Conservation (phyloP, 352 stramenopile species). For the Globisporangium camurandrum region DNA sequence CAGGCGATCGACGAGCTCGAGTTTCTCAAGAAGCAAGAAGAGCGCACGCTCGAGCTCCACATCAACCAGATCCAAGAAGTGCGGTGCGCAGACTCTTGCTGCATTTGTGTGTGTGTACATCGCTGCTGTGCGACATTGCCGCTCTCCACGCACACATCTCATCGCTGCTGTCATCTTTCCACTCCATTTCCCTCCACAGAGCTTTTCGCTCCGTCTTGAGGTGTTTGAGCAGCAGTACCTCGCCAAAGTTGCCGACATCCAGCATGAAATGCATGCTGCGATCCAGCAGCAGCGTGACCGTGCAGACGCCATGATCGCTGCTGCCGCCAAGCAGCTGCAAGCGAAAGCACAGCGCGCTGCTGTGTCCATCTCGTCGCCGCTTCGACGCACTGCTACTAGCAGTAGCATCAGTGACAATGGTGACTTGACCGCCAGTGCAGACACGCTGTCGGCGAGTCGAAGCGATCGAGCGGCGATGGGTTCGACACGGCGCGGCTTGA, state of each 20-base stretch:
- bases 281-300: constrained; percentile 37
- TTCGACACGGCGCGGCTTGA: no score
- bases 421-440: no score
- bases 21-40: constrained; percentile 45
- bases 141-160: not conserved
- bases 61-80: constrained; percentile 46
- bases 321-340: constrained; percentile 37
- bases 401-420: no score
- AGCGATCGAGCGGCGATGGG: no score
- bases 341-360: constrained; percentile 29
- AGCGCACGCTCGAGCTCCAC: constrained; percentile 34
- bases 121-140: no score
- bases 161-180: not conserved
- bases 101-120: not conserved
- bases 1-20: constrained; percentile 49
- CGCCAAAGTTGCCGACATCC: constrained; percentile 44
- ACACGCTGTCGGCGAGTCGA: no score
- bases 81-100: not conserved
- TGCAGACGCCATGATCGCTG: constrained; percentile 27
- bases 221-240: constrained; percentile 59
- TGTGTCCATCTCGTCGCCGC: not conserved
- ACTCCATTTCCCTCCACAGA: constrained; percentile 15
- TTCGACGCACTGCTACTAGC: not conserved
- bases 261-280: constrained; percentile 34
- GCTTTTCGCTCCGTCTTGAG: constrained; percentile 42